Evolutionary conservation across 106 monocot species (phyloP).

Genomic region (Vanilla planifolia): DNA sequence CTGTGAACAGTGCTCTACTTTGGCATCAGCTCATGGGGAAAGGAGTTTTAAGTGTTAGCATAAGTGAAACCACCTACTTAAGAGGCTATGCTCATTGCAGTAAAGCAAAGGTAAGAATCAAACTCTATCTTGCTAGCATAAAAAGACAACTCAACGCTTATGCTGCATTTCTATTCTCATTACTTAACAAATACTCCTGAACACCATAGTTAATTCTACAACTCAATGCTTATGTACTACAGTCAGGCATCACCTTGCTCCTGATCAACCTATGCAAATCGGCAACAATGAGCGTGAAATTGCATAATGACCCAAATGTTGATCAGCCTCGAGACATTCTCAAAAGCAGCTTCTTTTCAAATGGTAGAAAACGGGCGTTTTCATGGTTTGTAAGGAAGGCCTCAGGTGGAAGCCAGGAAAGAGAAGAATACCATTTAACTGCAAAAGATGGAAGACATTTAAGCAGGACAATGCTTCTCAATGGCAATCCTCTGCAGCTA

Average conservation of each 20-base stretch:
- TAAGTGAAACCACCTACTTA: constrained; percentile 50
- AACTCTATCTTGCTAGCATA: too few species aligned
- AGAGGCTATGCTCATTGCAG: constrained; percentile 76
- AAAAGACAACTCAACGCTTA: too few species aligned
- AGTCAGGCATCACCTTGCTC: constrained; percentile 42
- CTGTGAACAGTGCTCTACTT: constrained; percentile 47
- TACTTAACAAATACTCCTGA: too few species aligned
- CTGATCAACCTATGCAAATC: constrained; percentile 51
- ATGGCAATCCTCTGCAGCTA: constrained; percentile 52
- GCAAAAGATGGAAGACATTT: constrained; percentile 23
- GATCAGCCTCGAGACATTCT: constrained; percentile 9
- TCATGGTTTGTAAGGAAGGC: constrained; percentile 54
- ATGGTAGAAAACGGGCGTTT: constrained; percentile 37
- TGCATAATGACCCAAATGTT: constrained; percentile 39
- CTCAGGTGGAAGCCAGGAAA: constrained; percentile 20
- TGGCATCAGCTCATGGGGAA: constrained; percentile 86
- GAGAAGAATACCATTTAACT: constrained; percentile 80
- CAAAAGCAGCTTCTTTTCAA: constrained; percentile 18
- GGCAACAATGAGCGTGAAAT: constrained; percentile 17
- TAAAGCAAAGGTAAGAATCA: constrained; percentile 32
- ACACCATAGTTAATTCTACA: neutral
- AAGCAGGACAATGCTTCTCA: constrained; percentile 48
- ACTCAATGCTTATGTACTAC: neutral
- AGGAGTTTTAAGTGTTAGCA: constrained; percentile 52
- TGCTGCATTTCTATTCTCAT: too few species aligned